Percentiles rank a stretch among this genome's conserved stretches.
Evolutionary conservation across 495 filamentous ascomycete genomes (phyloP).

Genomic region (Talaromyces nanjingensis): DNA sequence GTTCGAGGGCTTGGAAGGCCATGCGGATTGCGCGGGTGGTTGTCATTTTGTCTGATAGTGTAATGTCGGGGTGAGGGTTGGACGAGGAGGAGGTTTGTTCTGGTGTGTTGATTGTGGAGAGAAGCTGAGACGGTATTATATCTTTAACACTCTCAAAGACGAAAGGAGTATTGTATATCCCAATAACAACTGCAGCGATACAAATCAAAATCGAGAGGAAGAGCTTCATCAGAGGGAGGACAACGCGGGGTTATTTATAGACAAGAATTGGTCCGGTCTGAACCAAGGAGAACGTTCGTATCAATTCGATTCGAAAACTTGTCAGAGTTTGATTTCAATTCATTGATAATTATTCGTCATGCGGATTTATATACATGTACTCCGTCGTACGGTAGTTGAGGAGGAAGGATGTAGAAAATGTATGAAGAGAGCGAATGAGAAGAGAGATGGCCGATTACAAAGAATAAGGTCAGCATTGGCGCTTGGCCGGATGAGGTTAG

Average conservation of each 20-base stretch:
- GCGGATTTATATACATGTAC: neutral
- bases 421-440: neutral
- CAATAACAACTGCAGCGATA: conserved; percentile 32
- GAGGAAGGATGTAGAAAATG: neutral
- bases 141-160: neutral
- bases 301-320: neutral
- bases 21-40: conserved; percentile 69
- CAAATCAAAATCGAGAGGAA: conserved; percentile 36
- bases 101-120: neutral
- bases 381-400: neutral
- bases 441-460: conserved; percentile 8
- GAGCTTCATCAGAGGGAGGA: conserved; percentile 32
- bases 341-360: conserved; percentile 4
- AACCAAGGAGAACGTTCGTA: conserved; percentile 21
- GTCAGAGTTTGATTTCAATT: neutral
- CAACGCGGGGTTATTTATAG: conserved; percentile 27
- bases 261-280: neutral
- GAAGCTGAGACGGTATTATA: neutral
- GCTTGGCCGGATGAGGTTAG: neutral
- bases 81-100: conserved; percentile 5
- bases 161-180: conserved; percentile 17
- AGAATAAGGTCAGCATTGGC: conserved; percentile 9
- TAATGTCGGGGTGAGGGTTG: no score
- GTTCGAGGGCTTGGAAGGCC: conserved; percentile 76
- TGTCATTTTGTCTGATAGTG: conserved; percentile 51